A percentile compares a stretch with the other conserved stretches of the same genome.
Conservation (phyloP, 2,329 filamentous ascomycete genomes). For the Fusarium foetens region DNA sequence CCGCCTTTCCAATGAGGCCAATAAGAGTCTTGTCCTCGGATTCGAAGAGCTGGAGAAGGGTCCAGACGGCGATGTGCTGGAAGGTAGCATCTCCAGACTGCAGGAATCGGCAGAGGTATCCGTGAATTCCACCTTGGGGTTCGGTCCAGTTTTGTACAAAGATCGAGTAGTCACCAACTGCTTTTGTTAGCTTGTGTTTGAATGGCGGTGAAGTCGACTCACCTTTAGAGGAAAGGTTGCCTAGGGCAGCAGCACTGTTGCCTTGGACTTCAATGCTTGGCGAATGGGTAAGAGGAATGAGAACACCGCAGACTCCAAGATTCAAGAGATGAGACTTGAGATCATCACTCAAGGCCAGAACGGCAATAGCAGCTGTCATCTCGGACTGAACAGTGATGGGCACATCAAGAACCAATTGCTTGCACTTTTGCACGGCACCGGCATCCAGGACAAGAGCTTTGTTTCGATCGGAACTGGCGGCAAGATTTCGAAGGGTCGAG, state of each 20-base stretch:
- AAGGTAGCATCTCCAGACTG: conserved; percentile 96
- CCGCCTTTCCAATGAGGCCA: conserved; percentile 85
- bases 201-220: conserved; percentile 43
- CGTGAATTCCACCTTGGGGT: conserved; percentile 93
- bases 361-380: conserved; percentile 99
- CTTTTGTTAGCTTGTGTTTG: conserved; percentile 22
- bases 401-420: conserved; percentile 92
- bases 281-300: conserved; percentile 94
- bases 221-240: conserved; percentile 98
- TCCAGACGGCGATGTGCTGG: conserved; percentile 99
- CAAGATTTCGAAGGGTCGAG: conserved; percentile 93
- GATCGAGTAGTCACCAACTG: conserved; percentile 95
- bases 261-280: conserved; percentile 98
- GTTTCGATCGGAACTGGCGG: conserved; percentile 96
- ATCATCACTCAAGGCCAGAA: conserved; percentile 93
- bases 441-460: conserved; percentile 97
- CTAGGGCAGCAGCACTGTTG: conserved; percentile 94
- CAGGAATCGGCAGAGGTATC: conserved; percentile 92
- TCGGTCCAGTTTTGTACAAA: conserved; percentile 95
- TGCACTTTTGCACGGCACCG: conserved; percentile 97
- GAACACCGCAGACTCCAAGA: conserved; percentile 92
- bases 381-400: conserved; percentile 96
- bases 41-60: conserved; percentile 91
- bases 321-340: conserved; percentile 91
- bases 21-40: conserved; percentile 93